These are phyloP conservation scores for Trifolium subterraneum DNA, from an alignment of 306 rosid species.

Conservation along the genomic window DNA sequence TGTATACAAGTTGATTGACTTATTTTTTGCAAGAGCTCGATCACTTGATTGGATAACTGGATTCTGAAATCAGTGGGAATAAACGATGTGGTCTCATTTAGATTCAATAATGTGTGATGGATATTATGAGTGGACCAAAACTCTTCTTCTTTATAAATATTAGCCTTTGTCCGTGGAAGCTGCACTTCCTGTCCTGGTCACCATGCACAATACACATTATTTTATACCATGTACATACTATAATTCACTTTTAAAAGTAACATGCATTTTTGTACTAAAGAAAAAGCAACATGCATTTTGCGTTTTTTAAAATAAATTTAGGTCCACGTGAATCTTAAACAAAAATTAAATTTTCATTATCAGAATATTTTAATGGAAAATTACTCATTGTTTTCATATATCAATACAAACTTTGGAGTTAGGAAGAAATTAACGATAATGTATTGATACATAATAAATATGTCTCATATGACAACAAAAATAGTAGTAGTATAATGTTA, in stretches of 20 bases:
- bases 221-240: conserved; percentile 4
- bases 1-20: background rate
- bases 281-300: conserved; percentile 7
- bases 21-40: background rate
- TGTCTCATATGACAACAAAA: conserved; percentile 4
- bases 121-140: conserved; percentile 35
- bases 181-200: conserved; percentile 33
- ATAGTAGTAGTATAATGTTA: no score
- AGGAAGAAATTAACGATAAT: background rate
- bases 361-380: background rate
- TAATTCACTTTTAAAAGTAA: conserved; percentile 6
- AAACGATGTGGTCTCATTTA: conserved; percentile 22
- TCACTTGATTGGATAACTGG: conserved; percentile 43
- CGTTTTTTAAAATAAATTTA: background rate
- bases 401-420: background rate
- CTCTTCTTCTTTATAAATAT: background rate
- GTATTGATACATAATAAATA: background rate
- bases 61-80: conserved; percentile 44
- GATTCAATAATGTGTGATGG: conserved; percentile 39
- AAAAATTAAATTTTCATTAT: background rate
- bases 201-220: conserved; percentile 39
- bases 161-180: conserved; percentile 38
- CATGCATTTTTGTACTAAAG: background rate
- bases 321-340: conserved; percentile 34
- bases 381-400: background rate